Base-by-base conservation (phyloP, 306 rosid genomes). In the Crotalaria pallida region DNA sequence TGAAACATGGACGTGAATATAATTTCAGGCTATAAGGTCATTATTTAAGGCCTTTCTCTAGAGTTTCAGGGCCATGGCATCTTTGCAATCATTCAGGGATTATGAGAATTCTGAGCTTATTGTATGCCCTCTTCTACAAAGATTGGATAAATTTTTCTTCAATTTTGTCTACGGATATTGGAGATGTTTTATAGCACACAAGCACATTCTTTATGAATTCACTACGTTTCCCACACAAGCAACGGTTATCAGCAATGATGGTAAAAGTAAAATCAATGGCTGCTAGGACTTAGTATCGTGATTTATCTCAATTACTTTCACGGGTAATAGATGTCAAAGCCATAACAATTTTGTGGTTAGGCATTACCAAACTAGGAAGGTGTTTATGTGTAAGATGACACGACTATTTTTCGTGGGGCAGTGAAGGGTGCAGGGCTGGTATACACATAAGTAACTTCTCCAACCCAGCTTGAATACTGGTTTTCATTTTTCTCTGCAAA, bases 111-210 rank as follows among this genome's bases (percentile, higher is more conserved):
- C n/a, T 68, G 51, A 51, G 50, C 19, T 59, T 59, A 59, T 38
- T 27, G 73, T 6, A 21, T 53, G 45, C 71, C 51, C 50, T 57
- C 17, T 77, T 66, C 67, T 33, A 38, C 34, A 16, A 33, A 72
- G 64, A 48, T 10, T 15, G 43, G 45, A n/a, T 76, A 41, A 29
- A 29, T 13, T 50, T 64, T 17, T 56, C 43, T 41, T 58, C 55
- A 51, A 26, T 26, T 59, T 69, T 17, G 3, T 11, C 60, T 21
- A 7, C 6, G 50, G 15, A 38, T 47, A 29, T 58, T 48, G 74
- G 53, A 36, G 48, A 29, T 36, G 61, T 67, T 76, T 29, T 53
- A 8, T 19, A 15, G 33, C 58, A 43, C 61, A 63, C 2, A 0
- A 70, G 64, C 40, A 34, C 47, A 34, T 55, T 13, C 47, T 40